Percentiles rank a stretch among this genome's conserved stretches.
Conservation (phyloP, 2,329 filamentous ascomycete species). For the Nakataea oryzae region DNA sequence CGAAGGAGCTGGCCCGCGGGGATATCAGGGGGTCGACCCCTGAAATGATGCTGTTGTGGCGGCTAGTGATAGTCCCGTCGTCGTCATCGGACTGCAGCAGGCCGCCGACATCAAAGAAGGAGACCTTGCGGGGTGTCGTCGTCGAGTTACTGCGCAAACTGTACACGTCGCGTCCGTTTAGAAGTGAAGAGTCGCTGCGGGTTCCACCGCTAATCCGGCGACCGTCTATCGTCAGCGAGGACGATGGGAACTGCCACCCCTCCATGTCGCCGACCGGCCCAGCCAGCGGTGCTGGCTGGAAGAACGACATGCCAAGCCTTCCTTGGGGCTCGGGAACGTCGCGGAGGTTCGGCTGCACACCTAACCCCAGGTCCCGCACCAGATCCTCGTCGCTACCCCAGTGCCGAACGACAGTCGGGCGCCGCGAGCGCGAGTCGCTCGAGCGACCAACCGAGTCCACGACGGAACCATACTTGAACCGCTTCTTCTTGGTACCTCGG, state of each 20-base stretch:
- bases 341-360: conserved; percentile 44
- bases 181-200: conserved; percentile 28
- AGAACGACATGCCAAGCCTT: conserved; percentile 12
- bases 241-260: conserved; percentile 34
- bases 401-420: conserved; percentile 47
- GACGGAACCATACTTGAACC: conserved; percentile 59
- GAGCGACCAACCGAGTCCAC: conserved; percentile 52
- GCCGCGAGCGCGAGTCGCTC: conserved; percentile 23
- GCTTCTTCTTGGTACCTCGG: conserved; percentile 78
- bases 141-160: conserved; percentile 27
- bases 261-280: conserved; percentile 24
- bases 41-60: conserved; percentile 18
- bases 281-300: conserved; percentile 24
- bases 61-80: conserved; percentile 10
- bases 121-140: conserved; percentile 48
- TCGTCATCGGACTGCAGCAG: conserved; percentile 41
- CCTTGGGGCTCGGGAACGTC: conserved; percentile 17
- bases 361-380: conserved; percentile 67
- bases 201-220: conserved; percentile 17
- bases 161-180: conserved; percentile 19
- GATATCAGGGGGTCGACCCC: background rate
- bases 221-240: conserved; percentile 9
- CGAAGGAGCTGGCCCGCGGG: background rate
- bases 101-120: conserved; percentile 79
- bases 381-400: conserved; percentile 92